Percentiles rank a stretch among this genome's conserved stretches.
Conservation (phyloP, 2,329 filamentous ascomycete species). For the Hymenoscyphus albidus region DNA sequence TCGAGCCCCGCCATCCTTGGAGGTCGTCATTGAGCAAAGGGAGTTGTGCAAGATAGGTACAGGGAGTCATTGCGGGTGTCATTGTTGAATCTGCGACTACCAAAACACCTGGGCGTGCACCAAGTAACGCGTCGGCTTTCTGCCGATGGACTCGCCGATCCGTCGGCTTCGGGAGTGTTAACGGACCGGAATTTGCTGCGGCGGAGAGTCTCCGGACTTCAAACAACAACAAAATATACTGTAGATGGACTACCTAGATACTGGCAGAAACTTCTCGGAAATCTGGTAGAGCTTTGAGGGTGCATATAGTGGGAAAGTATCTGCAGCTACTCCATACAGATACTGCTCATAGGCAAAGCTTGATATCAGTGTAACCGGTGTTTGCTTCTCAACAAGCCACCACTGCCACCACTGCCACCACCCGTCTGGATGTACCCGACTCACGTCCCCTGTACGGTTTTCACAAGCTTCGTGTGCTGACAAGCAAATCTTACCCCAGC, state of each 20-base stretch:
- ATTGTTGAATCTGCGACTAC: neutral
- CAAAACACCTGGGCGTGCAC: neutral
- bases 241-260: neutral
- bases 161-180: neutral
- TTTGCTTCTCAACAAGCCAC: neutral
- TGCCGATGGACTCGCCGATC: neutral
- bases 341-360: no score
- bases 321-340: neutral
- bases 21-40: constrained; percentile 33
- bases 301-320: neutral
- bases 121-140: neutral
- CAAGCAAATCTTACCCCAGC: neutral
- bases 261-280: neutral
- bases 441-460: neutral
- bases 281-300: neutral
- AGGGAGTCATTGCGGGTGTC: neutral
- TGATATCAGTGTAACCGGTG: neutral
- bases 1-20: constrained; percentile 37
- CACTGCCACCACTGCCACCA: neutral
- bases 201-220: neutral
- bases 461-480: constrained; percentile 9
- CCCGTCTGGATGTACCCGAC: neutral
- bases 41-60: neutral
- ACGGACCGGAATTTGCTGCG: neutral
- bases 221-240: neutral